Base-by-base conservation (phyloP, 352 stramenopile genomes). In the Hyaloperonospora brassicae region DNA sequence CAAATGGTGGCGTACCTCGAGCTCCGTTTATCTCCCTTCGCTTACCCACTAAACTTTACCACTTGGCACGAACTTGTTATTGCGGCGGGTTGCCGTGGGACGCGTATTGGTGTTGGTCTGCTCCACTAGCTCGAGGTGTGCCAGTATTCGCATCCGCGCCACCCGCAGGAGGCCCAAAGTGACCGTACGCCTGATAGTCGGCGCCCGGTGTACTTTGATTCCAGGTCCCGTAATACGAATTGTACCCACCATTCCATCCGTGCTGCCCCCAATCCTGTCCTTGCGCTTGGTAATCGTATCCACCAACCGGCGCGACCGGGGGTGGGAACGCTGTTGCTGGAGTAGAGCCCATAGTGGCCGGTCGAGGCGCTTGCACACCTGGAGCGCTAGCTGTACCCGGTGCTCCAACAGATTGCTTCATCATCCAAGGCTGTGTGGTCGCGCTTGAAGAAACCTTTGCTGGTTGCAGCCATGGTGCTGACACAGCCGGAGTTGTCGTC, bases 401-500 rank as follows among this genome's bases (percentile, higher is more conserved):
- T 24, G 66, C 66, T 49, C 66, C 62, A 55, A 59, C 53, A 35
- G 62, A 69, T 50, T 86, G 74, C 13, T 76, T 78, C 30, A 68
- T 57, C 73, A 86, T 84, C 78, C 80, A 91, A 47, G 78, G 75
- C 49, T 87, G 76, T 9, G 68, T 61, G 21, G 50, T 58, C 7
- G 48, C 57, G 12, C 63, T 59, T 0, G 73, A 66, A 14, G 62
- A 65, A 11, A 72, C 61, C 55, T 86, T 89, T 0, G 55, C 50
- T 14, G 79, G 75, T 53, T 89, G 76, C 23, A 92, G 57, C 79
- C 82, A 92, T 14, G 81, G 81, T 7, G 81, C 81, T 34, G 68
- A 66, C 5, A 59, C 55, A 27, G 71, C 24, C 39, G 51, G 46
- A 11, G 31, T 17, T 36, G 45, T 52, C 2, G 47, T 35, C 5